Conservation (phyloP, 345 rosid species). For the Murraya paniculata region DNA sequence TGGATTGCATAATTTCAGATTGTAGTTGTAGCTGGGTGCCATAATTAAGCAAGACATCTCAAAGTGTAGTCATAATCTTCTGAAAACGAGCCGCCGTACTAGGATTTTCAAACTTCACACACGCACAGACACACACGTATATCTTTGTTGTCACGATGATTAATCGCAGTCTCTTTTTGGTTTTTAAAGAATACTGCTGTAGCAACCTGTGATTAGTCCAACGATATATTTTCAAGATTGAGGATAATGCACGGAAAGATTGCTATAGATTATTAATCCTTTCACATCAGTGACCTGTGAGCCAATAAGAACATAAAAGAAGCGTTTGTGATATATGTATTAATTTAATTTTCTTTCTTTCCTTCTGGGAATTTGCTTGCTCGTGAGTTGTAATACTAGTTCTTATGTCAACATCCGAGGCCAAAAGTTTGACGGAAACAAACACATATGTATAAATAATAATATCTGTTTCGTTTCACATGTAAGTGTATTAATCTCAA, state of each 20-base stretch:
- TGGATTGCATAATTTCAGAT: no score
- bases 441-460: no score
- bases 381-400: not conserved
- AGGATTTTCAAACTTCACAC: not conserved
- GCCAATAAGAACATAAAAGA: not conserved
- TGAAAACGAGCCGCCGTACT: not conserved
- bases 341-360: not conserved
- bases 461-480: not conserved
- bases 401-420: not conserved
- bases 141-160: not conserved
- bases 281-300: not conserved
- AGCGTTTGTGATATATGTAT: not conserved
- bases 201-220: not conserved
- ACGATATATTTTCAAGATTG: not conserved
- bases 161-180: not conserved
- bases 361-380: not conserved
- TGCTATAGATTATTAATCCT: not conserved
- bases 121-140: no score
- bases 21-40: no score
- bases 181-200: not conserved
- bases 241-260: not conserved
- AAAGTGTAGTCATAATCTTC: not conserved
- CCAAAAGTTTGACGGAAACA: not conserved
- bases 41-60: no score
- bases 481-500: not conserved